Conservation (phyloP, 768 basidiomycete genomes). For the Hemileccinum impolitum region DNA sequence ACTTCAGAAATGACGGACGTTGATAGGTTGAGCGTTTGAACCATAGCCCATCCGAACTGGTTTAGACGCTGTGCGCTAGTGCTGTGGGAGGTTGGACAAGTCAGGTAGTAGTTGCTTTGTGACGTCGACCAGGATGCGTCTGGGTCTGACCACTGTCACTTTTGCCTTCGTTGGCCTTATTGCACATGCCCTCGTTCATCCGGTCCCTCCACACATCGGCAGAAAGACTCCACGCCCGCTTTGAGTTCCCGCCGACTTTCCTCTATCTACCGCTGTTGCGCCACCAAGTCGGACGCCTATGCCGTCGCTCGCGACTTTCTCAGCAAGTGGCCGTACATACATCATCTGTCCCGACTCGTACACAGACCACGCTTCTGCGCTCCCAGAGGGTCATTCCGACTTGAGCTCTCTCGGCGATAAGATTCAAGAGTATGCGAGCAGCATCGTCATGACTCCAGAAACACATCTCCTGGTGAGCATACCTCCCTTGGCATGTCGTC, state of each 20-base stretch:
- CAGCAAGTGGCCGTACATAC: constrained; percentile 40
- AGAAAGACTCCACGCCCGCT: constrained; percentile 83
- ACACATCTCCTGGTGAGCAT: constrained; percentile 44
- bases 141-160: constrained; percentile 56
- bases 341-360: constrained; percentile 80
- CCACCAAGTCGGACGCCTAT: constrained; percentile 47
- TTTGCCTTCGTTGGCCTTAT: constrained; percentile 59
- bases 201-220: constrained; percentile 27
- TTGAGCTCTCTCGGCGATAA: constrained; percentile 38
- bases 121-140: too few relatives aligned
- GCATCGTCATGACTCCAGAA: constrained; percentile 44
- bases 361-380: constrained; percentile 75
- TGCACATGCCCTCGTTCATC: constrained; percentile 49
- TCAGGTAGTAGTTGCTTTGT: too few relatives aligned
- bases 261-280: constrained; percentile 37
- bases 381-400: constrained; percentile 40
- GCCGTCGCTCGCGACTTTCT: constrained; percentile 66
- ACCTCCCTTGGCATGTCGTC: constrained; percentile 34
- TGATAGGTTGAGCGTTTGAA: too few relatives aligned
- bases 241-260: constrained; percentile 47
- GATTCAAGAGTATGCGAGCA: constrained; percentile 41
- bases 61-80: too few relatives aligned
- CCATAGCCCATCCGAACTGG: too few relatives aligned
- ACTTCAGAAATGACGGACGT: too few relatives aligned
- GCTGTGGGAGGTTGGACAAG: too few relatives aligned